phyloP scores from a whole-genome alignment of 176 grass and related monocot genomes.

The Cymbopogon citratus region DNA sequence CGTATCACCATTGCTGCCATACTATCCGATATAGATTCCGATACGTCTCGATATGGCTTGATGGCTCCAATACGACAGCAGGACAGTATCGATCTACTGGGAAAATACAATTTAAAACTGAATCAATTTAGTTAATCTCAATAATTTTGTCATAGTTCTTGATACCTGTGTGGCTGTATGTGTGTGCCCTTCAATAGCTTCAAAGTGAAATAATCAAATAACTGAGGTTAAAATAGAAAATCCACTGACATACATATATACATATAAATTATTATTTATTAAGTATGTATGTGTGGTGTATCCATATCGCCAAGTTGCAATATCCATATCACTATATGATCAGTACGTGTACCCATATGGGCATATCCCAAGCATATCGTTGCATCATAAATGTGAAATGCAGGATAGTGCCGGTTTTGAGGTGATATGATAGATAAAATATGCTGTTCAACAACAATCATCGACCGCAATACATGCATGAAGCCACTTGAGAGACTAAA shows the following conservation, averaged over 20 bases:
- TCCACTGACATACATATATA: neutral
- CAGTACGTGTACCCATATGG: neutral
- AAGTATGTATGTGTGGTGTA: neutral
- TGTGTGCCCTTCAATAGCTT: neutral
- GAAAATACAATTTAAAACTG: neutral
- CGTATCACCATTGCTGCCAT: neutral
- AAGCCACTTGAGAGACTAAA: slow-evolving; percentile 6
- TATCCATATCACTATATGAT: neutral
- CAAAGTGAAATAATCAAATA: neutral
- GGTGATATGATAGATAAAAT: neutral
- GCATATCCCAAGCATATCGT: neutral
- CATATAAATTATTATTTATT: too few relatives aligned
- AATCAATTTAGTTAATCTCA: neutral
- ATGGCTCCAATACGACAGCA: neutral
- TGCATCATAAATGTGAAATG: neutral
- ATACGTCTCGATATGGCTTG: neutral
- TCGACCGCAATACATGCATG: neutral
- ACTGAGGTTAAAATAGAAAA: neutral
- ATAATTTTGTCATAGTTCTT: neutral
- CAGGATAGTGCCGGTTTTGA: neutral
- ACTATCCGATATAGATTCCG: neutral
- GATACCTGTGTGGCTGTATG: too few relatives aligned
- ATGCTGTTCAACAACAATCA: slow-evolving; percentile 2
- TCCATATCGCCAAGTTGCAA: neutral
- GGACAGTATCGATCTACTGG: too few relatives aligned